Evolutionary conservation across 768 basidiomycete genomes (phyloP), one percentile per base, ranked within the genome.

Genomic region (Pleurotus giganteus): DNA sequence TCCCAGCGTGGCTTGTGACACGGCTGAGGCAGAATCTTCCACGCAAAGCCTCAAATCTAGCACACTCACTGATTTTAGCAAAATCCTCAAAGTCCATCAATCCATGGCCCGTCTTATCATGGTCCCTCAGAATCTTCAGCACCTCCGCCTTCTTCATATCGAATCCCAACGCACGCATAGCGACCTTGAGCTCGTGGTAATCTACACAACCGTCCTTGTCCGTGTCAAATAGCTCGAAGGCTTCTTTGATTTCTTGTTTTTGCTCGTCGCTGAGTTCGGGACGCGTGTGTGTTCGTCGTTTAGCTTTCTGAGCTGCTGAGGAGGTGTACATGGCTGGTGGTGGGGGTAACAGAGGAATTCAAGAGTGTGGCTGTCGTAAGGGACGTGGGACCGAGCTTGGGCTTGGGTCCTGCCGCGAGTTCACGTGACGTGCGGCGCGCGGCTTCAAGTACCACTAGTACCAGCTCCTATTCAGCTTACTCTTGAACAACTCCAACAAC

Each of bases 71-170:
- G 67, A 98, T 93, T 77, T 89, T 91, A 17, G 89, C 85, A 65
- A 99, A 99, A 62, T 92, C 91, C 43, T 93, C 91, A 65, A 88
- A 96, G 53, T 91, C 89, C 86, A 98, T 96, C 57, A 94, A 72
- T 5, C 84, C 84, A 57, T 84, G 83, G 2, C 86, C 89, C 2
- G 84, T 83, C 73, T 91, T 90, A 70, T 94, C 91, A 60, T 94
- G 86, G 65, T 98, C 96, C 26, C 94, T 77, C 51, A 99, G 76
- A 26, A 98, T 80, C 70, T 98, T 98, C 61, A 99, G 74, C 39
- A 99, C 95, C 70, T 99, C 97, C 0, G 93, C 93, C 75, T 98
- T 99, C 79, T 98, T 98, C 74, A 97, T 69, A 69, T 98, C 97
- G 68, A 98, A 98, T 1, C 97, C 97, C 56, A 99, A 74, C 1